Evolutionary conservation across 805 yeast species (phyloP), one percentile per base, ranked within the genome.

Genomic region (Debaryomyces hansenii): DNA sequence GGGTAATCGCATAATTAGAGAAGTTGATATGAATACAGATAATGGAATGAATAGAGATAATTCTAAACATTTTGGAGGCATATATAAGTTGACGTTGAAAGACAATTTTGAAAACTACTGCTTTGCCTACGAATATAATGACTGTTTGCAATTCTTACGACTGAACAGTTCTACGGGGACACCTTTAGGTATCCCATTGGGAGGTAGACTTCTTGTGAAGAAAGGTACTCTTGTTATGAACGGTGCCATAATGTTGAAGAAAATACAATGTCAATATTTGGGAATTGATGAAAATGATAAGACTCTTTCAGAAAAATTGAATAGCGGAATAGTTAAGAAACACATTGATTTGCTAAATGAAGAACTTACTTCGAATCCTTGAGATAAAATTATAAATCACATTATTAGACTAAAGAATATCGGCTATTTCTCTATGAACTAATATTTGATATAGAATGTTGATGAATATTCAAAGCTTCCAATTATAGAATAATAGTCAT

Each of bases 71-170:
- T 14, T 32, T 20, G 5, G 35, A 8, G 41, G 14, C 9, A 64
- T 74, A 0, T 84, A 68, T 58, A 84, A 83, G 52, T 61, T 87
- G 16, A 76, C 83, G 0, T 59, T 87, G 27, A 83, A 79, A 56
- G 90, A 83, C 52, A 58, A 67, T 10, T 49, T 51, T 14, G 83
- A 83, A 2, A 75, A 77, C 37, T 59, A 76, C 14, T 70, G 78
- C 45, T 84, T 72, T 57, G 94, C 82, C 0, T 71, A 83, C 37
- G 90, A 85, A 55, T 51, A 54, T 45, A 54, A 72, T 14, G 80
- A 78, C 42, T 76, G 78, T 33, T 54, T 85, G 33, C 61, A 71
- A 1, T 83, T 84, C 63, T 57, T 83, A 33, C 59, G 72, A 33
- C 56, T 45, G 45, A 65, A 44, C 28, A 51, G 45, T 41, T 47